Evolutionary conservation across 768 basidiomycete species (phyloP).

Genomic region (Suillus alpinus): DNA sequence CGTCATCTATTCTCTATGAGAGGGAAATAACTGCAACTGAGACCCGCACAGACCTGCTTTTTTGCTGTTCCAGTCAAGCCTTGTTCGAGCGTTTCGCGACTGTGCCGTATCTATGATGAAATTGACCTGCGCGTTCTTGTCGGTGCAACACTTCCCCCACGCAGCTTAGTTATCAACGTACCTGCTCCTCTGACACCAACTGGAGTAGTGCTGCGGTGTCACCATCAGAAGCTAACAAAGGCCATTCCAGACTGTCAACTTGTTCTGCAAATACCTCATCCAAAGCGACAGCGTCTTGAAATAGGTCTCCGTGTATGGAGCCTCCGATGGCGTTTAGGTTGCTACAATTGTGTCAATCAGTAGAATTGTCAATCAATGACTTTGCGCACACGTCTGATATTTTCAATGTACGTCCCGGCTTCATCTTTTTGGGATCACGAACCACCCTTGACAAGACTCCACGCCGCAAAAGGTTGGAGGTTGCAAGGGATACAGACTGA

Average conservation of each 20-base stretch:
- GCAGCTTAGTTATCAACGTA: slow-evolving; percentile 22
- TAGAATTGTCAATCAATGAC: background rate
- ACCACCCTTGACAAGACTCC: slow-evolving; percentile 66
- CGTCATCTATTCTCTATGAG: slow-evolving; percentile 56
- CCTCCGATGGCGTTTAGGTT: slow-evolving; percentile 71
- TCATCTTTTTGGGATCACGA: slow-evolving; percentile 58
- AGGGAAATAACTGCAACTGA: background rate
- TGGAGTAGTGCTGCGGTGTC: slow-evolving; percentile 75
- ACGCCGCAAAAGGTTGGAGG: slow-evolving; percentile 56
- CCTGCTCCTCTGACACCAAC: slow-evolving; percentile 80
- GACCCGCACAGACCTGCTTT: slow-evolving; percentile 59
- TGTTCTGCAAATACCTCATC: slow-evolving; percentile 53
- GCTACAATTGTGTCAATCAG: slow-evolving; percentile 32
- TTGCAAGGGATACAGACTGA: slow-evolving; percentile 51
- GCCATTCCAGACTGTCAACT: slow-evolving; percentile 72
- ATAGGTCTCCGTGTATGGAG: slow-evolving; percentile 57
- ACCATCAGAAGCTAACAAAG: slow-evolving; percentile 74
- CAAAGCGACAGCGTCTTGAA: slow-evolving; percentile 66
- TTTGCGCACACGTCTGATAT: slow-evolving; percentile 64
- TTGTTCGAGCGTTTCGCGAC: slow-evolving; percentile 51
- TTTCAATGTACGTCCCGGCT: slow-evolving; percentile 72
- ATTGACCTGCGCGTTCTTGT: slow-evolving; percentile 49
- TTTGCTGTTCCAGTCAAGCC: slow-evolving; percentile 84
- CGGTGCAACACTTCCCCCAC: background rate
- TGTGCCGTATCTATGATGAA: slow-evolving; percentile 68